Evolutionary conservation across 2,329 filamentous ascomycete species (phyloP).

Genomic region (Aureobasidium sp.): DNA sequence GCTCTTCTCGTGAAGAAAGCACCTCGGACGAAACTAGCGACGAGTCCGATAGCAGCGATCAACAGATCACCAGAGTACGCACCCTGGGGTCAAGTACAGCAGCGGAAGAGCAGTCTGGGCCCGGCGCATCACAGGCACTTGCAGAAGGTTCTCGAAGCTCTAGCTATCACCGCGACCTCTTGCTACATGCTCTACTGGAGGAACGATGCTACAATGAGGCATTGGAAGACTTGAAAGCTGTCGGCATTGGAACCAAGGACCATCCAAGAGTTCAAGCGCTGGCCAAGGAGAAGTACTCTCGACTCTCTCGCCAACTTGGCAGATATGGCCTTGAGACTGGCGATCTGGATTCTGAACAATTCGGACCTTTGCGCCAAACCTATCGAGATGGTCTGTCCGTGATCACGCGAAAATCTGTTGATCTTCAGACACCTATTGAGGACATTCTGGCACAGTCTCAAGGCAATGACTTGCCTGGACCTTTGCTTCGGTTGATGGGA

Average conservation of each 20-base stretch:
- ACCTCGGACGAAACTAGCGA: slow-evolving; percentile 11
- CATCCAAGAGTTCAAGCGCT: slow-evolving; percentile 33
- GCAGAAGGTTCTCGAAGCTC: slow-evolving; percentile 6
- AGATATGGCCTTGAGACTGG: slow-evolving; percentile 30
- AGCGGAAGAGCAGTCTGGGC: slow-evolving; percentile 4
- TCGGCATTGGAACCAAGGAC: slow-evolving; percentile 21
- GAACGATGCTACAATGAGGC: slow-evolving; percentile 36
- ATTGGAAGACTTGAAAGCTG: slow-evolving; percentile 28
- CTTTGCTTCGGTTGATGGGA: slow-evolving; percentile 11
- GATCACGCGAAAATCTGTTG: slow-evolving; percentile 16
- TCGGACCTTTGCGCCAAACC: slow-evolving; percentile 28
- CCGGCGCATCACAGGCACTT: slow-evolving; percentile 2
- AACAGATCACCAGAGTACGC: slow-evolving; percentile 1
- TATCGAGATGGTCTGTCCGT: slow-evolving; percentile 34
- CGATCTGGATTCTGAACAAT: slow-evolving; percentile 32
- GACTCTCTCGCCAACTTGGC: slow-evolving; percentile 32
- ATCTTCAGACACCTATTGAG: neutral
- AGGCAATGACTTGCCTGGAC: slow-evolving; percentile 4
- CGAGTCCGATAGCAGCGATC: neutral
- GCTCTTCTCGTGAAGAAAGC: slow-evolving; percentile 15
- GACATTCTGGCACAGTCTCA: neutral
- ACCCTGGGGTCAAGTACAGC: slow-evolving; percentile 4
- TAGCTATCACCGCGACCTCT: slow-evolving; percentile 27
- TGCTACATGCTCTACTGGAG: slow-evolving; percentile 42
- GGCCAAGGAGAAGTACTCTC: slow-evolving; percentile 33